Conservation (phyloP, 345 rosid genomes). For the Pistacia atlantica region DNA sequence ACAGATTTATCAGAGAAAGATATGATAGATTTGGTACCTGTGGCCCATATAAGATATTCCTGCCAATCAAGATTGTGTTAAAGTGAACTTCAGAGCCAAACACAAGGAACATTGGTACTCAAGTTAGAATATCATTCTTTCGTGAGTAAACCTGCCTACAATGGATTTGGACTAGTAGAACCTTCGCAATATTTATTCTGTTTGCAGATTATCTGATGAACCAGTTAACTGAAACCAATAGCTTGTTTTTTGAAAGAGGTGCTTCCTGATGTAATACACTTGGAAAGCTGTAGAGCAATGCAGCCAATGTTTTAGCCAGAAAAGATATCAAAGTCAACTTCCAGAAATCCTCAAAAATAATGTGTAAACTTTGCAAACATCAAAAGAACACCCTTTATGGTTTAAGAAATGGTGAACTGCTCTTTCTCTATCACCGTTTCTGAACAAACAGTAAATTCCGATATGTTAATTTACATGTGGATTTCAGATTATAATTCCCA, state of each 20-base stretch:
- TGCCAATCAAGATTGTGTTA: neutral
- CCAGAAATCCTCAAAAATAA: constrained; percentile 75
- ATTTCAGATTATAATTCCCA: constrained; percentile 53
- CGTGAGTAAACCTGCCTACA: too few species aligned
- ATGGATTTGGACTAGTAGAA: too few species aligned
- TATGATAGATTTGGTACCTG: neutral
- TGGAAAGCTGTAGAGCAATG: constrained; percentile 52
- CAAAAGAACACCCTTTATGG: neutral
- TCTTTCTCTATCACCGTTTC: neutral
- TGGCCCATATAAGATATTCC: neutral
- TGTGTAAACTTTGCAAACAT: neutral
- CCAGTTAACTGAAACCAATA: neutral
- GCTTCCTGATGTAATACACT: constrained; percentile 56
- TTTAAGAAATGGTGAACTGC: neutral
- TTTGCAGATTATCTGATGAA: too few species aligned
- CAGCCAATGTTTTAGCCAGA: constrained; percentile 47
- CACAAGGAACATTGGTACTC: too few species aligned
- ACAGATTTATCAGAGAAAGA: neutral
- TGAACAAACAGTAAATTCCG: neutral
- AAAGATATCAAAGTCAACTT: constrained; percentile 63
- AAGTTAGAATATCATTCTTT: too few species aligned
- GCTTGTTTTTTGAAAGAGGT: constrained; percentile 60
- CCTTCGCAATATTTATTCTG: too few species aligned
- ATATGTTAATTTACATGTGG: constrained; percentile 55
- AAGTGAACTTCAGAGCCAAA: too few species aligned